A percentile compares a stretch with the other conserved stretches of the same genome.
These are phyloP conservation scores for Penicillium egyptiacum DNA, from an alignment of 495 filamentous ascomycete genomes.

Conservation along the genomic window DNA sequence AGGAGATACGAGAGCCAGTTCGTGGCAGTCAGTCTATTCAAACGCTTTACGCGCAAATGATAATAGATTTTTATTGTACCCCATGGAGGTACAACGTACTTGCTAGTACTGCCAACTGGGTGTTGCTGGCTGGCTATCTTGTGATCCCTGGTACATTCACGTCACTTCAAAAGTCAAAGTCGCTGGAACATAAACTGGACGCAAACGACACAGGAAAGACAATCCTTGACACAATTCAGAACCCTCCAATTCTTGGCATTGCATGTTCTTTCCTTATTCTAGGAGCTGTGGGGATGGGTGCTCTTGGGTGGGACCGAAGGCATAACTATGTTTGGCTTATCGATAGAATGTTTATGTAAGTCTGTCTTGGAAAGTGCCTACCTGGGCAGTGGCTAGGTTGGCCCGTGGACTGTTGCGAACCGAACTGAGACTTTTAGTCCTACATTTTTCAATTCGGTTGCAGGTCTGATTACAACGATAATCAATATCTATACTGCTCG, in stretches of 20 bases:
- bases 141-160: constrained; percentile 40
- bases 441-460: constrained; percentile 40
- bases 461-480: constrained; percentile 49
- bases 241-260: constrained; percentile 25
- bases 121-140: constrained; percentile 38
- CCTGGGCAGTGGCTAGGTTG: too few species aligned
- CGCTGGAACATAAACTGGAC: too few species aligned
- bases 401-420: too few species aligned
- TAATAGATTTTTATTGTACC: too few species aligned
- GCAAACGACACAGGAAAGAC: constrained; percentile 8
- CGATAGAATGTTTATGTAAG: constrained; percentile 29
- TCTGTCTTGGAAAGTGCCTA: not conserved
- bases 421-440: constrained; percentile 19
- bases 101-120: constrained; percentile 32
- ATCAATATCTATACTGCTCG: constrained; percentile 50
- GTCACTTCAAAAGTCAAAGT: constrained; percentile 26
- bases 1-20: too few species aligned
- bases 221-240: constrained; percentile 24
- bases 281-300: constrained; percentile 12
- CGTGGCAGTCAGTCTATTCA: too few species aligned
- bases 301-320: constrained; percentile 23
- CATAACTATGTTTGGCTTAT: constrained; percentile 33
- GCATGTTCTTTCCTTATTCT: constrained; percentile 22
- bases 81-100: not conserved
- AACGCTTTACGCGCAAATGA: too few species aligned